Evolutionary conservation across 208 protist species (phyloP).

Genomic region (Leptomonas seymouri): DNA sequence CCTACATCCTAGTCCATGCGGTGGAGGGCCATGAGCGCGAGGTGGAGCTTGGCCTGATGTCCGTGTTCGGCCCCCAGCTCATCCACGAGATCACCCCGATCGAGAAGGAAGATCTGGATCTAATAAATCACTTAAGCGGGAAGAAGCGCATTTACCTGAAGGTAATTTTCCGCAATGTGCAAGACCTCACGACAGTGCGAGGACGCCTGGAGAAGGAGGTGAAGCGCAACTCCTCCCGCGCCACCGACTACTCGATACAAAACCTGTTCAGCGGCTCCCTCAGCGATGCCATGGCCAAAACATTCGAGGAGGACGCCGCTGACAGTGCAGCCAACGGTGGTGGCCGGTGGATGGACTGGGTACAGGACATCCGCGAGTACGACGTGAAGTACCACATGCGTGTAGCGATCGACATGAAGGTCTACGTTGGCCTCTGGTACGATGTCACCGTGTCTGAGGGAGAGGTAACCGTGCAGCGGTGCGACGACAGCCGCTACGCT

Average conservation of each 20-base stretch:
- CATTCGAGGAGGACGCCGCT: conserved; percentile 60
- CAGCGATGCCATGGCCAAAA: conserved; percentile 70
- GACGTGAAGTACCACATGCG: conserved; percentile 99
- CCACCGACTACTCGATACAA: conserved; percentile 46
- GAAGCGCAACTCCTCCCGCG: conserved; percentile 56
- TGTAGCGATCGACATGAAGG: conserved; percentile 96
- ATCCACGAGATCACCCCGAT: conserved; percentile 84
- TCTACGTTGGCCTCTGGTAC: conserved; percentile 98
- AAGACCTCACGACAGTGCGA: conserved; percentile 93
- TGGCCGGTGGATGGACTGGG: conserved; percentile 88
- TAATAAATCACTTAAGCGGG: conserved; percentile 97
- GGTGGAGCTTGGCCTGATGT: conserved; percentile 94
- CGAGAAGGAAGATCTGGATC: conserved; percentile 96
- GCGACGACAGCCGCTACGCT: conserved; percentile 88
- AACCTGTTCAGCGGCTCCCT: conserved; percentile 68
- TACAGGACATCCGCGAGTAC: conserved; percentile 98
- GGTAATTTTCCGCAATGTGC: conserved; percentile 94
- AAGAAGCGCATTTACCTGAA: conserved; percentile 94
- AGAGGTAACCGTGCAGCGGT: conserved; percentile 61
- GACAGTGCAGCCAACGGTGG: conserved; percentile 25
- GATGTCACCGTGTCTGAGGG: conserved; percentile 84
- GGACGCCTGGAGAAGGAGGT: conserved; percentile 81
- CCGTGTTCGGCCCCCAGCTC: conserved; percentile 86
- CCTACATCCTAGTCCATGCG: conserved; percentile 79
- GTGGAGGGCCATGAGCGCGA: conserved; percentile 91